Evolutionary conservation across 345 rosid genomes (phyloP), one percentile per base, ranked within the genome.

Genomic region (Cardamine resedifolia): DNA sequence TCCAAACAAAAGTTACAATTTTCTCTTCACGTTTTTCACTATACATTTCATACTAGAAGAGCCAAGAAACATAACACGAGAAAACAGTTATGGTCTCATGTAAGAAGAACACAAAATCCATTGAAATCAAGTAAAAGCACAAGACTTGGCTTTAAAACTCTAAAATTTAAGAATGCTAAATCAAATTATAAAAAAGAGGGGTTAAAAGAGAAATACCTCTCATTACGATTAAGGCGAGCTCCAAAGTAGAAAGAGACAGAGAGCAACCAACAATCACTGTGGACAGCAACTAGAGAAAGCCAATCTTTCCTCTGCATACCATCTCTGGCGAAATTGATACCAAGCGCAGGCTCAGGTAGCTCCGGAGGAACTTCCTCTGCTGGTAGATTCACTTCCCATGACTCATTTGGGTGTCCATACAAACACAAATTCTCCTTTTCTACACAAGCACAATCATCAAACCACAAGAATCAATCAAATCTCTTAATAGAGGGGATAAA

Each of bases 361-460:
- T 91, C 98, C 0, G 99, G 94, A 6, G 98, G 99, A 58, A 90
- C 98, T 83, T 95, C 98, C 80, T 91, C 96, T 0, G 99, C 96
- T 8, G 99, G 99, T 70, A 90, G 75, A 58, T 87, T 86, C 62
- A 95, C 99, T 84, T 90, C 96, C 98, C 99, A 95, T 23, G 84
- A 76, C 80, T 95, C 99, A 65, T 84, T 90, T 0, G 99, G 87
- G 67, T 90, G 96, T 38, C 98, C 97, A 49, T 95, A 95, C 75
- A 95, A 68, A 77, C 99, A 95, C 84, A 91, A 77, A 80, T 91
- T 95, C 81, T 95, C 98, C 89, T 90, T 95, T 2, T 92, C 99
- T 95, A 78, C 19, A 39, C 53, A 68, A 24, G 71, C 20, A 59
- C 24, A 51, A 45, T 63, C 41, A 53, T 33, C 45, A 23, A 63